Evolutionary conservation across 1,139 yeast genomes (phyloP).

Genomic region (Yamadazyma taylorii): DNA sequence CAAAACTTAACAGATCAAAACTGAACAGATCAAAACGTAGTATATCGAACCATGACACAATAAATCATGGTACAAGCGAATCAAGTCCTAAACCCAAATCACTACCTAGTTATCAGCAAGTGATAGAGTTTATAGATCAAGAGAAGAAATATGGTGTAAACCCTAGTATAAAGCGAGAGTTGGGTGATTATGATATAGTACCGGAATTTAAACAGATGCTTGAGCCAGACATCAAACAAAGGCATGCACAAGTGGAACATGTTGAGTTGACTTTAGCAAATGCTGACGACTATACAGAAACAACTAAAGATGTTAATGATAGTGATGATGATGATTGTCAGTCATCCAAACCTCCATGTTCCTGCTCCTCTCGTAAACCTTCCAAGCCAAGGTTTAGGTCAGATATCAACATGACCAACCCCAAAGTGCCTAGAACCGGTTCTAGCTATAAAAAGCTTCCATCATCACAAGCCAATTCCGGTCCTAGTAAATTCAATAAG

Average conservation of each 20-base stretch:
- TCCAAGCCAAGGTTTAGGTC: not conserved
- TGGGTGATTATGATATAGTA: conserved; percentile 10
- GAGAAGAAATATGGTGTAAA: not conserved
- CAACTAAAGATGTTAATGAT: conserved; percentile 1
- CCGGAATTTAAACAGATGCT: conserved; percentile 12
- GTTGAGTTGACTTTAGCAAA: too few relatives aligned
- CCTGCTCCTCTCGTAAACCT: not conserved
- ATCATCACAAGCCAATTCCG: too few relatives aligned
- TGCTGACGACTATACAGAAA: not conserved
- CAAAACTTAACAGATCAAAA: too few relatives aligned
- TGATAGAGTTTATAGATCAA: conserved; percentile 1
- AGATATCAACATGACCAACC: not conserved
- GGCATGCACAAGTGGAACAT: too few relatives aligned
- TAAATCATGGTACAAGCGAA: too few relatives aligned
- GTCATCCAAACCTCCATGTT: not conserved
- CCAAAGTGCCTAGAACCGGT: not conserved
- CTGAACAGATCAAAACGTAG: too few relatives aligned
- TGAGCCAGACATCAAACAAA: too few relatives aligned
- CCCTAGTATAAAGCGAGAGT: not conserved
- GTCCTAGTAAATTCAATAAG: too few relatives aligned
- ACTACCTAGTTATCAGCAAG: conserved; percentile 5
- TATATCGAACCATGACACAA: too few relatives aligned
- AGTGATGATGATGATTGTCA: not conserved
- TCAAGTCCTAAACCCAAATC: too few relatives aligned
- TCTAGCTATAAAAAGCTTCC: too few relatives aligned